Percentiles rank a stretch among this genome's conserved stretches.
These are phyloP conservation scores for Pseudocercospora macadamiae DNA, from an alignment of 2,329 filamentous ascomycete genomes.

Conservation along the genomic window DNA sequence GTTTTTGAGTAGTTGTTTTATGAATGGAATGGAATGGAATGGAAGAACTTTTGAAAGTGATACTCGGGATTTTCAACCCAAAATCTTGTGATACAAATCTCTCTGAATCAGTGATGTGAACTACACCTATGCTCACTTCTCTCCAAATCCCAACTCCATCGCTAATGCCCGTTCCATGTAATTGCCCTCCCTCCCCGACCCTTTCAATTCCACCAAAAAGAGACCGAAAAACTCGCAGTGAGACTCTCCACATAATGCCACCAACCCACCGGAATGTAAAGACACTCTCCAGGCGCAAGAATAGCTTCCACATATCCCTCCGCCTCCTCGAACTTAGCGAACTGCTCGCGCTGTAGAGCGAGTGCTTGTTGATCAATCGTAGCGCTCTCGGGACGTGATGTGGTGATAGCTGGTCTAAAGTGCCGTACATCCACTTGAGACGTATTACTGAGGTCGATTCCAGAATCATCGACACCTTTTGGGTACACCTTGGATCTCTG, in stretches of 20 bases:
- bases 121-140: constrained; percentile 2
- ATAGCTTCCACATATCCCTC: constrained; percentile 77
- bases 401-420: constrained; percentile 13
- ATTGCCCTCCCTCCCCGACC: neutral
- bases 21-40: no score
- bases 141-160: neutral
- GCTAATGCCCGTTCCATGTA: neutral
- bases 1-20: constrained; percentile 31
- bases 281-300: constrained; percentile 75
- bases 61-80: no score
- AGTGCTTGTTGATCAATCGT: constrained; percentile 29
- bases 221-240: constrained; percentile 88
- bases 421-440: constrained; percentile 69
- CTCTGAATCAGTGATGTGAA: no score
- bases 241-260: constrained; percentile 95
- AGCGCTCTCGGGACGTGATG: neutral
- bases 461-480: constrained; percentile 61
- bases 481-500: constrained; percentile 64
- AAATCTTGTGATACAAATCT: no score
- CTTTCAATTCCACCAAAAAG: constrained; percentile 84
- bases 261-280: constrained; percentile 93
- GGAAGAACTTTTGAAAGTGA: no score
- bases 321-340: constrained; percentile 61
- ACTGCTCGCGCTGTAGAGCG: constrained; percentile 32
- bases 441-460: constrained; percentile 92